Percentiles rank a stretch among this genome's conserved stretches.
These are phyloP conservation scores for Prunus dulcis DNA, from an alignment of 306 rosid genomes.

Conservation along the genomic window DNA sequence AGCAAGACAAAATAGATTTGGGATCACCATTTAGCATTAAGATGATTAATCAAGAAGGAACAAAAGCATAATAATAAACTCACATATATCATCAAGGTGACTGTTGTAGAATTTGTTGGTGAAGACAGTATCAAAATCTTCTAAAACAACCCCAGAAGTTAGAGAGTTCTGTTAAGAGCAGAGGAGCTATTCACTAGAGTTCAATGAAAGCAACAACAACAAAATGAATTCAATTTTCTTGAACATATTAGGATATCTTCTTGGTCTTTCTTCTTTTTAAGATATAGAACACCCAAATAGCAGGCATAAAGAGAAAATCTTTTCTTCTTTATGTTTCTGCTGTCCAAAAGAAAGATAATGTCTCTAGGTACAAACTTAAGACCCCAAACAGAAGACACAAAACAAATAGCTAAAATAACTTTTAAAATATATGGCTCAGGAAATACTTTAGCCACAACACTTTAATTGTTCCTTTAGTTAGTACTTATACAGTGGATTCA, in stretches of 20 bases:
- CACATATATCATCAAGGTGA: slow-evolving; percentile 79
- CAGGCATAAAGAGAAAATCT: neutral
- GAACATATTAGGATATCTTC: neutral
- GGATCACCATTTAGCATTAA: slow-evolving; percentile 5
- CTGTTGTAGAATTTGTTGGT: slow-evolving; percentile 81
- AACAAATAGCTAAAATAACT: neutral
- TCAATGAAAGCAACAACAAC: neutral
- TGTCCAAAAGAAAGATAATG: too few species aligned
- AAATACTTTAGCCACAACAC: neutral
- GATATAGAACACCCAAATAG: neutral
- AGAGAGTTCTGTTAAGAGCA: slow-evolving; percentile 45
- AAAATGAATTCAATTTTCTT: neutral
- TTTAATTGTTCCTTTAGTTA: neutral
- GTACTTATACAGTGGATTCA: neutral
- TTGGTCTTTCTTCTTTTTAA: neutral
- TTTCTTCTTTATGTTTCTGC: neutral
- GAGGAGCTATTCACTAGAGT: neutral
- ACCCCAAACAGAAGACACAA: neutral
- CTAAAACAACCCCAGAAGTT: slow-evolving; percentile 66
- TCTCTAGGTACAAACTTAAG: too few species aligned
- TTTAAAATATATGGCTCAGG: neutral
- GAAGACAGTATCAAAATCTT: slow-evolving; percentile 77
- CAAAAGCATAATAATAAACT: slow-evolving; percentile 27
- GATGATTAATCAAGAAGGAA: slow-evolving; percentile 11
- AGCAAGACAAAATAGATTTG: slow-evolving; percentile 8